Evolutionary conservation across 2,329 filamentous ascomycete species (phyloP).

Genomic region (Coleophoma eucalyptorum): DNA sequence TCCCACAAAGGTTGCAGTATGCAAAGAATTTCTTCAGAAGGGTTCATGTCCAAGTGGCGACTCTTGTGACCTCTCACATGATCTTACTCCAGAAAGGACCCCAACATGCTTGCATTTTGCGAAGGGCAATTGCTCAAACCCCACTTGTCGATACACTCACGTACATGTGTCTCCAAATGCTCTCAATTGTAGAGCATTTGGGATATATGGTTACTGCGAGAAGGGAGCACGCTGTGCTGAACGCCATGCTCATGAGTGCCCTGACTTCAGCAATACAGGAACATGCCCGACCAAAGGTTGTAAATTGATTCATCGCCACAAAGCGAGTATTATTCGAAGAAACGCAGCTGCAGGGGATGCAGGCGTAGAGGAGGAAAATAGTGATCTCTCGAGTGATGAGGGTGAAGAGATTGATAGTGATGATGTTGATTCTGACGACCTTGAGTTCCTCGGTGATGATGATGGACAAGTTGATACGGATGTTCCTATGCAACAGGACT

Average conservation of each 20-base stretch:
- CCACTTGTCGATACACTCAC: constrained; percentile 84
- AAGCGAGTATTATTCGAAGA: constrained; percentile 73
- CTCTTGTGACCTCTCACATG: constrained; percentile 87
- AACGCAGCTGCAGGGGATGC: constrained; percentile 42
- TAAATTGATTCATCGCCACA: constrained; percentile 81
- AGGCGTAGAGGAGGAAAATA: constrained; percentile 48
- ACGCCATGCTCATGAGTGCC: constrained; percentile 89
- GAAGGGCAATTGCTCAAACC: constrained; percentile 84
- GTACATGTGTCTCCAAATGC: constrained; percentile 72
- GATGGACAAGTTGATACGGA: constrained; percentile 47
- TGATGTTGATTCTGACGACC: constrained; percentile 68
- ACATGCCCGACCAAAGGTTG: constrained; percentile 78
- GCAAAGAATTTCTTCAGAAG: constrained; percentile 81
- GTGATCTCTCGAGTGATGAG: constrained; percentile 75
- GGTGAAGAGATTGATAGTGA: constrained; percentile 71
- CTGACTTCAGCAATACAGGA: constrained; percentile 90
- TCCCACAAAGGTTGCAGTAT: constrained; percentile 80
- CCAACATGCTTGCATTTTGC: constrained; percentile 88
- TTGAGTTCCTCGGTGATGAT: constrained; percentile 58
- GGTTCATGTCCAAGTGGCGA: constrained; percentile 73
- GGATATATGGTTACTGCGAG: constrained; percentile 82
- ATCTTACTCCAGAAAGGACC: constrained; percentile 75
- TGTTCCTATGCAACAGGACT: constrained; percentile 56
- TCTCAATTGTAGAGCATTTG: constrained; percentile 80
- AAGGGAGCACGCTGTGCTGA: constrained; percentile 74